phyloP scores from a whole-genome alignment of 1,139 yeast species.

The Kurtzmaniella quercitrusa region DNA sequence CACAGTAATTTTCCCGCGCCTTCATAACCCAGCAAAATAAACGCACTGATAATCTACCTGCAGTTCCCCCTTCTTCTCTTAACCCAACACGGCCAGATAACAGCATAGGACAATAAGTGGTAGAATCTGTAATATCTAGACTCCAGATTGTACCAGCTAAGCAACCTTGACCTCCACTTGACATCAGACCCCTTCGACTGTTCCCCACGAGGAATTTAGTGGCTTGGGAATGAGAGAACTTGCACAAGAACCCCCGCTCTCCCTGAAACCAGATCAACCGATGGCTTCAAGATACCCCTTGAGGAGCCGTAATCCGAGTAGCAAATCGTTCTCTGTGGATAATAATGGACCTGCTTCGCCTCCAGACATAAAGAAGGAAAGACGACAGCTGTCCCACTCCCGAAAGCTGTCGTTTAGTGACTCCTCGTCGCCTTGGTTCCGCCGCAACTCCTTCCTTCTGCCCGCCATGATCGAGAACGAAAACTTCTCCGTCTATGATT shows the following conservation, averaged over 20 bases:
- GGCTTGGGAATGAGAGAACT: neutral
- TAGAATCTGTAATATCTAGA: neutral
- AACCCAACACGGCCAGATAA: neutral
- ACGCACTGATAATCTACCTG: neutral
- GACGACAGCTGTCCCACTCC: slow-evolving; percentile 7
- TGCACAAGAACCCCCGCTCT: neutral
- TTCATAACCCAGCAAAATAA: neutral
- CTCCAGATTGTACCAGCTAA: neutral
- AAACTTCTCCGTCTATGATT: slow-evolving; percentile 54
- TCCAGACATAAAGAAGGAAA: slow-evolving; percentile 9
- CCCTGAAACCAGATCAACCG: neutral
- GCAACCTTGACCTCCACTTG: neutral
- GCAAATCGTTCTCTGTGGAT: neutral
- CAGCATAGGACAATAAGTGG: neutral
- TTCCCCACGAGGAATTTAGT: neutral
- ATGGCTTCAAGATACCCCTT: neutral
- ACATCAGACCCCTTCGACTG: neutral
- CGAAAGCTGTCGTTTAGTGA: slow-evolving; percentile 44
- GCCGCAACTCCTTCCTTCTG: slow-evolving; percentile 60
- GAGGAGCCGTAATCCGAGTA: neutral
- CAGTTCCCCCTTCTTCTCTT: neutral
- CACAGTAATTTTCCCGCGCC: neutral
- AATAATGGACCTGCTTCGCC: neutral
- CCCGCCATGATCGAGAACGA: slow-evolving; percentile 60
- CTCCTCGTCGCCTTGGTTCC: slow-evolving; percentile 50